Conservation (phyloP, 495 filamentous ascomycete species). For the Penicillium lividum region DNA sequence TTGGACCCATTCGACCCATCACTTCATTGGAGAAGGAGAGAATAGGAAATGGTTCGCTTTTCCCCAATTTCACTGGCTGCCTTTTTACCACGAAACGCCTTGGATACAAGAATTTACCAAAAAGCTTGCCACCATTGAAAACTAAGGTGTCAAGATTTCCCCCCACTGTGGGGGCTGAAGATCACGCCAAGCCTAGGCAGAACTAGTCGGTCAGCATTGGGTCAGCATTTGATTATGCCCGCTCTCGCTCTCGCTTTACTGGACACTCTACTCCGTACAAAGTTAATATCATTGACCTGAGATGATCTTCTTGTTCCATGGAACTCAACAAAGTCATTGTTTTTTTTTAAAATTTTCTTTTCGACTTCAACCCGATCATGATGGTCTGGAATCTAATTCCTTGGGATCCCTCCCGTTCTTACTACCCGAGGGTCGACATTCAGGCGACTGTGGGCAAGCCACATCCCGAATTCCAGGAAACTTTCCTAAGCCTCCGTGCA, state of each 20-base stretch:
- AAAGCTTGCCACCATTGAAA: constrained; percentile 12
- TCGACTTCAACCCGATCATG: no score
- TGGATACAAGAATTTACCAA: constrained; percentile 13
- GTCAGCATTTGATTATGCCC: constrained; percentile 12
- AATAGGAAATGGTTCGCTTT: constrained; percentile 15
- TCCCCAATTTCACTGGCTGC: constrained; percentile 12
- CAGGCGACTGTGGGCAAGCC: constrained; percentile 8
- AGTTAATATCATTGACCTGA: not conserved
- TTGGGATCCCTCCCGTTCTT: not conserved
- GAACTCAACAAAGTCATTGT: not conserved
- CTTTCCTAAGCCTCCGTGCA: not conserved
- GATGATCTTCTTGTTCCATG: not conserved
- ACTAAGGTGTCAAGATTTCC: constrained; percentile 6
- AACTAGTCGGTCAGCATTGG: constrained; percentile 17
- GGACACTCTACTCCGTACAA: not conserved
- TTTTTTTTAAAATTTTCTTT: not conserved
- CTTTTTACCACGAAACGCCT: constrained; percentile 7
- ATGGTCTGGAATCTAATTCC: not conserved
- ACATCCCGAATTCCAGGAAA: constrained; percentile 12
- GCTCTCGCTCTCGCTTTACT: not conserved
- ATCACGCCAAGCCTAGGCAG: no score
- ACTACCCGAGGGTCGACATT: not conserved
- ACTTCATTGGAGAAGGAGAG: constrained; percentile 1
- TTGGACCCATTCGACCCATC: constrained; percentile 15
- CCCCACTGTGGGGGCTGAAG: constrained; percentile 14